These are phyloP conservation scores for Chrysosporium keratinophilum DNA, from an alignment of 2,329 filamentous ascomycete species.

Conservation along the genomic window DNA sequence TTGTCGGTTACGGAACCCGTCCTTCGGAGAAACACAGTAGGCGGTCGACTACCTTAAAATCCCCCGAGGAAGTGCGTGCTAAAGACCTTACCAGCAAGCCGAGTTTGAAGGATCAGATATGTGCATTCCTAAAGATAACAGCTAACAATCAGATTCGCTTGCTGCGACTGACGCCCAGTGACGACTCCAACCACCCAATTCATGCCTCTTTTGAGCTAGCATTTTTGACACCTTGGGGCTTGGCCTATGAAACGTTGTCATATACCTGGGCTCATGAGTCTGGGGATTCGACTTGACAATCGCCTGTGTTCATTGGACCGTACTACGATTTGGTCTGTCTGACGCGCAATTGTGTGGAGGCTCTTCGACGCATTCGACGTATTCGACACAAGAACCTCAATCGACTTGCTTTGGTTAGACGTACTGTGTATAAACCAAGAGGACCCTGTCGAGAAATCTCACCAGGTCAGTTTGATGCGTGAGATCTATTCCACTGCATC, in stretches of 20 bases:
- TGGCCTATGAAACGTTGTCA: slow-evolving; percentile 10
- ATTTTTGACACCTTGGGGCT: not conserved
- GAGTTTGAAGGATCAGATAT: not conserved
- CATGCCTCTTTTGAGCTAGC: not conserved
- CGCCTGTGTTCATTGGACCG: not conserved
- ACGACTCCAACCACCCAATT: not conserved
- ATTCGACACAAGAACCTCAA: not conserved
- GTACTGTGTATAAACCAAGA: slow-evolving; percentile 17
- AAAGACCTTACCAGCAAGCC: not conserved
- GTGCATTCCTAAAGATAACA: not conserved
- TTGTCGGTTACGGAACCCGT: not conserved
- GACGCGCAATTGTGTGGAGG: slow-evolving; percentile 4
- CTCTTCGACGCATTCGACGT: slow-evolving; percentile 5
- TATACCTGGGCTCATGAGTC: slow-evolving; percentile 8
- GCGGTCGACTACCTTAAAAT: not conserved
- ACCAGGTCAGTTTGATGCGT: slow-evolving; percentile 16
- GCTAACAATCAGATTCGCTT: not conserved
- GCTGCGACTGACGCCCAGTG: not conserved
- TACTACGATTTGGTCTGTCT: slow-evolving; percentile 6
- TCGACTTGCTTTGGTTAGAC: slow-evolving; percentile 16
- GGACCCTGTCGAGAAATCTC: slow-evolving; percentile 13
- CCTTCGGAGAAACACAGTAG: not conserved
- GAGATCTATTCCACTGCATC: slow-evolving; percentile 14
- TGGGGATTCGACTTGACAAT: not conserved
- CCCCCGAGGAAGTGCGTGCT: not conserved